Evolutionary conservation across 306 rosid genomes (phyloP), one percentile per base, ranked within the genome.

Genomic region (Vigna angularis): DNA sequence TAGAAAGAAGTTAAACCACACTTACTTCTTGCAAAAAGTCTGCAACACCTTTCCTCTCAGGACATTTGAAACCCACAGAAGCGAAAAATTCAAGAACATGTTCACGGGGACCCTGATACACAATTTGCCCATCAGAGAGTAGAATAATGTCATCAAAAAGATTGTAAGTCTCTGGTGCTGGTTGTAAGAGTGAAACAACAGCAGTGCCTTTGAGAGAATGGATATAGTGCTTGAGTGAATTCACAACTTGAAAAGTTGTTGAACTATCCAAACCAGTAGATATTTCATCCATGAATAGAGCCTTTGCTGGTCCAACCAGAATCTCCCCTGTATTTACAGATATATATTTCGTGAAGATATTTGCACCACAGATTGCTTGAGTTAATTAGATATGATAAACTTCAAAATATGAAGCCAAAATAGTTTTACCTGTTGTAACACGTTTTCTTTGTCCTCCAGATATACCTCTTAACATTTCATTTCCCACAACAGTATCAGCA

Each of bases 231-330:
- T 74, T 86, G 34, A 88, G 24, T 28, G 87, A 84, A 16, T 84
- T 86, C 76, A 88, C 88, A 52, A 88, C 51, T 56, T 86, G 90
- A 63, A 73, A 80, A 18, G 92, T 86, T 26, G 92, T 88, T 11
- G 88, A 88, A 56, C 88, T 82, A 74, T 88, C 92, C 83, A 88
- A 78, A 30, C 90, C 90, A 58, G 90, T 86, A 0, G 92, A 88
- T 79, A 88, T 88, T 71, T 86, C 92, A 57, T 88, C 92, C 92
- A 88, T 86, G 81, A 88, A 86, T 44, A 88, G 40, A 30, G 87
- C 90, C 47, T 66, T 88, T n/a, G 84, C 36, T 56, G 90, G 88
- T 80, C 92, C 92, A 66, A 88, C 92, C 12, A 88, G 42, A 87
- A 86, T 86, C 56, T 88, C 92, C 44, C 90, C 92, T 86, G 38